phyloP scores from a whole-genome alignment of 495 filamentous ascomycete genomes.

The Friedmanniomyces simplex region DNA sequence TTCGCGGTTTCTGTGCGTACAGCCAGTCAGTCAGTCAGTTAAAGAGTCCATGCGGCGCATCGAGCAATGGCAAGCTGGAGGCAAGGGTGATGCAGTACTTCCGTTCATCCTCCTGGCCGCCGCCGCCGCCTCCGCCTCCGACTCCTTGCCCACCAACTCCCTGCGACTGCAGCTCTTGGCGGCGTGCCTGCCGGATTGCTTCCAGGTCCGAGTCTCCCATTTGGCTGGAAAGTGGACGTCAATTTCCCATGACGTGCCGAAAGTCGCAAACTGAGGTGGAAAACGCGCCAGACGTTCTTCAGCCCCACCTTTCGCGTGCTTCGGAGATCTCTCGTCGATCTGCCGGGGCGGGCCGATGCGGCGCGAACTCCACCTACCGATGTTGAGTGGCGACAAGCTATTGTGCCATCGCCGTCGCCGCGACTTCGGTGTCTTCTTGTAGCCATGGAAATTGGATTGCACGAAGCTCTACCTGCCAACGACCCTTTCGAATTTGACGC shows the following conservation, averaged over 20 bases:
- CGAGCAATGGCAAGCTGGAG: no score
- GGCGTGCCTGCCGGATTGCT: constrained; percentile 79
- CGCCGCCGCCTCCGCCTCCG: constrained; percentile 32
- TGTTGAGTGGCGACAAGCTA: no score
- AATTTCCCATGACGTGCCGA: background rate
- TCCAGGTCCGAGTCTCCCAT: constrained; percentile 87
- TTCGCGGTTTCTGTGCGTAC: constrained; percentile 33
- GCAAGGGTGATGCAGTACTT: constrained; percentile 39
- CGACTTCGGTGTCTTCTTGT: no score
- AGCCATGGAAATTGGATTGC: no score
- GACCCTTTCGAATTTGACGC: no score
- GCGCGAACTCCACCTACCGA: no score
- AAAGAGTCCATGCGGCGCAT: background rate
- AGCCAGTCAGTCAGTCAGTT: background rate
- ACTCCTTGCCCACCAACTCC: constrained; percentile 32
- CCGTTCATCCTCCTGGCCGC: constrained; percentile 49
- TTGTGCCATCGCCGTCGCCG: no score
- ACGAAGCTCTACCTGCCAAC: no score
- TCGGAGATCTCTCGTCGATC: no score
- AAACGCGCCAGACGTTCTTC: background rate
- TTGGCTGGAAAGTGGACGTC: constrained; percentile 10
- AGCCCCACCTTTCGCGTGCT: background rate
- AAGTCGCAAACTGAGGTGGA: background rate
- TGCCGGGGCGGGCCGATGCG: no score
- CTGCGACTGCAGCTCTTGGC: constrained; percentile 81